Evolutionary conservation across 306 rosid species (phyloP).

Genomic region (Rubus parviflorus): DNA sequence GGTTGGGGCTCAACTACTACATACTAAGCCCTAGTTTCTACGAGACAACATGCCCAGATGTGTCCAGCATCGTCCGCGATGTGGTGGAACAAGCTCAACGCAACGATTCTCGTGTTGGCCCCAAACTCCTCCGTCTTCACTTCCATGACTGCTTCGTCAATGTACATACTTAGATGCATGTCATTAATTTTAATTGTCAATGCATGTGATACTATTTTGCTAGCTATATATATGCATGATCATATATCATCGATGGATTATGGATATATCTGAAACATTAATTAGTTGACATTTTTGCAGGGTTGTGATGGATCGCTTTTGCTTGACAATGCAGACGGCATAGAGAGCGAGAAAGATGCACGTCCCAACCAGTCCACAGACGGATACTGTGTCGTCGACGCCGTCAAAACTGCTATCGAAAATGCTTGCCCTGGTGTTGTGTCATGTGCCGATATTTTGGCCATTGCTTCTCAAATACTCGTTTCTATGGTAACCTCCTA

Average conservation of each 20-base stretch:
- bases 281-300: background rate
- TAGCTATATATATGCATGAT: no score
- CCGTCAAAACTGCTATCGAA: constrained; percentile 38
- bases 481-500: constrained; percentile 27
- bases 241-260: no score
- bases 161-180: background rate
- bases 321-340: constrained; percentile 33
- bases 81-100: constrained; percentile 25
- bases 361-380: constrained; percentile 13
- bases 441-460: constrained; percentile 48
- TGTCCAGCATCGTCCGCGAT: constrained; percentile 20
- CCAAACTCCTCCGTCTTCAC: constrained; percentile 35
- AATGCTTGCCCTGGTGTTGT: constrained; percentile 46
- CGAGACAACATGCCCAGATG: constrained; percentile 17
- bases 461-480: constrained; percentile 28
- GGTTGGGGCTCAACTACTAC: background rate
- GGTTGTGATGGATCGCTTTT: constrained; percentile 49
- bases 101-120: constrained; percentile 19
- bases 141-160: constrained; percentile 40
- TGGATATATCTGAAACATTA: no score
- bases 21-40: constrained; percentile 25
- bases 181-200: no score
- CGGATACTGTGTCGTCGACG: constrained; percentile 36
- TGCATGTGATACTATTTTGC: no score
- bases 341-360: constrained; percentile 29